Evolutionary conservation across 768 basidiomycete genomes (phyloP).

Genomic region (Russula olivacea): DNA sequence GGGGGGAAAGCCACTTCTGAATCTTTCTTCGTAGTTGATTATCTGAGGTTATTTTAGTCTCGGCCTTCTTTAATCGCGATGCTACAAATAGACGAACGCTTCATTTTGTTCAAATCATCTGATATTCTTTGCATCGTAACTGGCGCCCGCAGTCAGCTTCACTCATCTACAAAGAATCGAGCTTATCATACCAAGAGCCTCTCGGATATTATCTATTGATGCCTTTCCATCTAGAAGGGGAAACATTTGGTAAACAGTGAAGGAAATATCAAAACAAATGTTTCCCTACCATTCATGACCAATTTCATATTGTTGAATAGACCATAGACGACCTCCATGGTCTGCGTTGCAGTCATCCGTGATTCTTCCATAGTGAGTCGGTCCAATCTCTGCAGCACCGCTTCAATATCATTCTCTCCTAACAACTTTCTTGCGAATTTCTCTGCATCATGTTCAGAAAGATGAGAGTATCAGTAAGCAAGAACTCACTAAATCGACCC

Average conservation of each 20-base stretch:
- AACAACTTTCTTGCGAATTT: background rate
- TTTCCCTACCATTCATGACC: background rate
- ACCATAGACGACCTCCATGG: slow-evolving; percentile 6
- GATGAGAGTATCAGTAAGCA: background rate
- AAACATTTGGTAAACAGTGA: background rate
- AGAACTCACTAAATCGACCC: slow-evolving; percentile 4
- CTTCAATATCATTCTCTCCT: slow-evolving; percentile 1
- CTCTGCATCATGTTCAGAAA: background rate
- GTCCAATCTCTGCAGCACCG: slow-evolving; percentile 3
- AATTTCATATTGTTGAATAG: slow-evolving; percentile 5
- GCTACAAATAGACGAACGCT: background rate
- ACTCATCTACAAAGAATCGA: background rate
- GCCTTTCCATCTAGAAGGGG: background rate
- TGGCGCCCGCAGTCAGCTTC: background rate
- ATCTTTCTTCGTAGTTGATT: background rate
- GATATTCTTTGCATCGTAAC: background rate
- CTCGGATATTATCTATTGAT: slow-evolving; percentile 4
- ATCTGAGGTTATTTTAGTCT: background rate
- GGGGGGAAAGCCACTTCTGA: slow-evolving; percentile 2
- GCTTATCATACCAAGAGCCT: background rate
- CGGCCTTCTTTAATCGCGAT: background rate
- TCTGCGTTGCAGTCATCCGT: background rate
- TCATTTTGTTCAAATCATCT: background rate
- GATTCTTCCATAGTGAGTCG: slow-evolving; percentile 3
- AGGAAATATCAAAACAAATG: background rate